phyloP scores from a whole-genome alignment of 2,329 filamentous ascomycete species.

The Paraconiothyrium sp. region DNA sequence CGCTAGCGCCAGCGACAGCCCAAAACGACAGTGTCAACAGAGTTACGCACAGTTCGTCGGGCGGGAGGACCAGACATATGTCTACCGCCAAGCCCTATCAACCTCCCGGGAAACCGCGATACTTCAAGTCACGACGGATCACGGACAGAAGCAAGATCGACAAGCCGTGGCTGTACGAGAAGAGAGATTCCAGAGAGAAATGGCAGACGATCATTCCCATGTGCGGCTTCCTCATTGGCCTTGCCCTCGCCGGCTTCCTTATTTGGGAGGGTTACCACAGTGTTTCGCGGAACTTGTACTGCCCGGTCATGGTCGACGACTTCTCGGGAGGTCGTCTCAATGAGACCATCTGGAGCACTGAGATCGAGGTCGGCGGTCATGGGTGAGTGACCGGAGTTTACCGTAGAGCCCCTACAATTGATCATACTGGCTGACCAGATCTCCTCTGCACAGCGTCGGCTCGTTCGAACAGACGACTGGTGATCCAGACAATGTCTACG shows the following conservation, averaged over 20 bases:
- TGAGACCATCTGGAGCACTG: conserved; percentile 73
- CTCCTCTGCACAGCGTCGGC: conserved; percentile 68
- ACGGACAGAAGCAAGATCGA: conserved; percentile 74
- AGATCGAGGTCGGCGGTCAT: conserved; percentile 78
- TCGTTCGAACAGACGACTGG: conserved; percentile 82
- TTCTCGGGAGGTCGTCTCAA: conserved; percentile 67
- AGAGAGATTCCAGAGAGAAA: conserved; percentile 80
- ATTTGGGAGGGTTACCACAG: conserved; percentile 78
- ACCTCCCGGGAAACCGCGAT: not conserved
- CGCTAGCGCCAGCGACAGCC: not conserved
- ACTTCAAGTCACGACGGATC: conserved; percentile 76
- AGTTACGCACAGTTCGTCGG: not conserved
- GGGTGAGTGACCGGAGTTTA: conserved; percentile 65
- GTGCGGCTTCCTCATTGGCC: conserved; percentile 73
- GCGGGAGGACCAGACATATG: not conserved
- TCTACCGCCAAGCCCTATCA: not conserved
- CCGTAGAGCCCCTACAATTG: not conserved
- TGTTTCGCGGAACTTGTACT: conserved; percentile 80
- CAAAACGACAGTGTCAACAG: not conserved
- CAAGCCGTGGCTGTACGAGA: conserved; percentile 76
- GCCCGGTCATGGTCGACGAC: conserved; percentile 71
- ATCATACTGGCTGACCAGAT: conserved; percentile 24
- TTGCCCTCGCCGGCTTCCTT: conserved; percentile 74
- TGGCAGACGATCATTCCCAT: conserved; percentile 85
- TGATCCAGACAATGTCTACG: conserved; percentile 76